Percentiles rank a stretch among this genome's conserved stretches.
phyloP scores from a whole-genome alignment of 805 yeast species.

The Candida saitoana region DNA sequence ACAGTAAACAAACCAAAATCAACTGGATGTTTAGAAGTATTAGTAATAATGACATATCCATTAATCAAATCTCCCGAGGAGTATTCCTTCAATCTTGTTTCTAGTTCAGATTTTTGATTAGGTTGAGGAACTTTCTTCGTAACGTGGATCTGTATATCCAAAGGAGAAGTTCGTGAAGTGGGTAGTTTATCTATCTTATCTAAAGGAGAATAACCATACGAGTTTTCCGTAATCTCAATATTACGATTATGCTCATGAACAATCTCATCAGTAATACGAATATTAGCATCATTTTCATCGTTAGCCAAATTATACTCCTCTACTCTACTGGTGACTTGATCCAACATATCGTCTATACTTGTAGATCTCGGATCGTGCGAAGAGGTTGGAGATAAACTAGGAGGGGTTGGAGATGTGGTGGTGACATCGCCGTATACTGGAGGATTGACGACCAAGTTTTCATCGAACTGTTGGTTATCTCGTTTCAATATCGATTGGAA shows the following conservation, averaged over 20 bases:
- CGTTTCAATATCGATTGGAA: conserved; percentile 49
- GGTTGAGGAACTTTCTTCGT: conserved; percentile 52
- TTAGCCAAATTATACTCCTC: conserved; percentile 9
- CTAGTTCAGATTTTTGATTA: conserved; percentile 33
- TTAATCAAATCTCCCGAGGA: conserved; percentile 39
- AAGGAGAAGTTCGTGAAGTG: conserved; percentile 30
- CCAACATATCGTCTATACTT: conserved; percentile 8
- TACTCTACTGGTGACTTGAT: conserved; percentile 9
- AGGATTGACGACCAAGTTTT: conserved; percentile 27
- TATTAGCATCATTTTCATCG: conserved; percentile 15
- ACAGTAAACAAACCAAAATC: conserved; percentile 44
- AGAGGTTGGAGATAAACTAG: conserved; percentile 14
- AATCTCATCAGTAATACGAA: conserved; percentile 14
- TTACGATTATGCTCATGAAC: conserved; percentile 7
- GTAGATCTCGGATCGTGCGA: conserved; percentile 4
- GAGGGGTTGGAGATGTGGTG: conserved; percentile 27
- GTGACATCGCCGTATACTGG: conserved; percentile 35
- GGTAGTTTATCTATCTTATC: conserved; percentile 45
- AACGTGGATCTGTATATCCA: conserved; percentile 46
- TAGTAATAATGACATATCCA: conserved; percentile 46
- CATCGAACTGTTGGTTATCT: conserved; percentile 37
- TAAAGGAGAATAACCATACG: conserved; percentile 44
- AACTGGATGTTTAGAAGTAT: conserved; percentile 41
- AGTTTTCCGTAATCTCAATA: conserved; percentile 12
- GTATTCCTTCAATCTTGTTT: conserved; percentile 44